Percentiles rank a stretch among this genome's conserved stretches.
These are phyloP conservation scores for Uronychia setigera DNA, from an alignment of 73 alveolate species.

Conservation along the genomic window DNA sequence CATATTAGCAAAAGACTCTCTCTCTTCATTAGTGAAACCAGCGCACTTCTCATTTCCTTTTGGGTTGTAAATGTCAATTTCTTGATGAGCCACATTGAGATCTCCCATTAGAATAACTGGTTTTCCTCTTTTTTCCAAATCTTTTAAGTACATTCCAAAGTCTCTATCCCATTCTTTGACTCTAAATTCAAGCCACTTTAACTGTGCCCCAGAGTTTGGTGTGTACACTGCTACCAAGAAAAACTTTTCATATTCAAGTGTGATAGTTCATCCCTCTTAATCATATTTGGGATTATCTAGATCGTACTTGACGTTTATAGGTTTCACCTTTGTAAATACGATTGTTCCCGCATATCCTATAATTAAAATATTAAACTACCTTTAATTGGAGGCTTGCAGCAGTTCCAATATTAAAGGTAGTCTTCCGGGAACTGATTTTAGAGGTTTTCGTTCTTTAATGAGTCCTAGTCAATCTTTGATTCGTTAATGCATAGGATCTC, in stretches of 20 bases:
- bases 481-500: constrained; percentile 79
- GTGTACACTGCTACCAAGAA: constrained; percentile 91
- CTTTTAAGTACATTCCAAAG: constrained; percentile 79
- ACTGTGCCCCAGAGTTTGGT: constrained; percentile 92
- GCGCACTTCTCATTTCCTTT: constrained; percentile 81
- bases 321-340: constrained; percentile 86
- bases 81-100: constrained; percentile 91
- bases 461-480: constrained; percentile 72
- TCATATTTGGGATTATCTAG: constrained; percentile 86
- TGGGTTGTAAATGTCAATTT: constrained; percentile 90
- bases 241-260: constrained; percentile 91
- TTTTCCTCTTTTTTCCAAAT: constrained; percentile 70
- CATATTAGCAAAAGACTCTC: constrained; percentile 73
- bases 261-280: constrained; percentile 92
- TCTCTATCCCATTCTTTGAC: constrained; percentile 94
- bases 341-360: constrained; percentile 98
- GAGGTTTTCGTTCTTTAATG: constrained; percentile 18
- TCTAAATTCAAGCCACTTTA: constrained; percentile 88
- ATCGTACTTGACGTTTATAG: constrained; percentile 78
- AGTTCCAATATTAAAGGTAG: constrained; percentile 78
- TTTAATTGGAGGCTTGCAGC: constrained; percentile 79
- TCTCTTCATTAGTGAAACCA: constrained; percentile 89
- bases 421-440: constrained; percentile 7
- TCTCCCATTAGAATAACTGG: constrained; percentile 87
- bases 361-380: too few relatives aligned